These are phyloP conservation scores for Emericellopsis cladophorae DNA, from an alignment of 2,329 filamentous ascomycete species.

Conservation along the genomic window DNA sequence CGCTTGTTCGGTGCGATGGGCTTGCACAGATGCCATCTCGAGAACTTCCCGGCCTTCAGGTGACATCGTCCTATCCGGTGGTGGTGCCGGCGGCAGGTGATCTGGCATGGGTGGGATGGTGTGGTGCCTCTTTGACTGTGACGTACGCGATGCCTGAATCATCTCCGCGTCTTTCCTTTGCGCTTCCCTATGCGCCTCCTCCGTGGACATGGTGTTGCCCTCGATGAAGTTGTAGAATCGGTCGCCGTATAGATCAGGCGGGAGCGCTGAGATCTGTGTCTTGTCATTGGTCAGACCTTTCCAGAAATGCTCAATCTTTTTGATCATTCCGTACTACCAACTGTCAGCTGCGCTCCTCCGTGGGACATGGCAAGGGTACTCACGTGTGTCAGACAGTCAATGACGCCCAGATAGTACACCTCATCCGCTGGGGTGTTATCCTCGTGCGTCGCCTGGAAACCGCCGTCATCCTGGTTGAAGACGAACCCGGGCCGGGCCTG, in stretches of 20 bases:
- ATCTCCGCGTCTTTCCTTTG: slow-evolving; percentile 42
- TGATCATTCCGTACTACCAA: slow-evolving; percentile 78
- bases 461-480: slow-evolving; percentile 91
- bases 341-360: not conserved
- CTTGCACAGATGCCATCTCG: slow-evolving; percentile 24
- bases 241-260: slow-evolving; percentile 82
- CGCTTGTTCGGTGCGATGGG: slow-evolving; percentile 17
- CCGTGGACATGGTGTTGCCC: slow-evolving; percentile 77
- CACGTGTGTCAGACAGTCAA: slow-evolving; percentile 95
- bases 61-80: slow-evolving; percentile 15
- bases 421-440: slow-evolving; percentile 75
- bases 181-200: slow-evolving; percentile 64
- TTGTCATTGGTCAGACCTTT: slow-evolving; percentile 81
- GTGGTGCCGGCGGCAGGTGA: slow-evolving; percentile 30
- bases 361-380: slow-evolving; percentile 27
- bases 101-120: slow-evolving; percentile 30
- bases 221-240: slow-evolving; percentile 89
- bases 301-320: slow-evolving; percentile 93
- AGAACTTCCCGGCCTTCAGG: slow-evolving; percentile 27
- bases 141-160: not conserved
- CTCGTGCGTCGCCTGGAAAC: slow-evolving; percentile 85
- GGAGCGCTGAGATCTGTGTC: slow-evolving; percentile 82
- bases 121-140: slow-evolving; percentile 13
- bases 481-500: slow-evolving; percentile 58
- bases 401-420: slow-evolving; percentile 96